A percentile compares a stretch with the other conserved stretches of the same genome.
These are phyloP conservation scores for Heritiera fomes DNA, from an alignment of 345 rosid genomes.

Conservation along the genomic window DNA sequence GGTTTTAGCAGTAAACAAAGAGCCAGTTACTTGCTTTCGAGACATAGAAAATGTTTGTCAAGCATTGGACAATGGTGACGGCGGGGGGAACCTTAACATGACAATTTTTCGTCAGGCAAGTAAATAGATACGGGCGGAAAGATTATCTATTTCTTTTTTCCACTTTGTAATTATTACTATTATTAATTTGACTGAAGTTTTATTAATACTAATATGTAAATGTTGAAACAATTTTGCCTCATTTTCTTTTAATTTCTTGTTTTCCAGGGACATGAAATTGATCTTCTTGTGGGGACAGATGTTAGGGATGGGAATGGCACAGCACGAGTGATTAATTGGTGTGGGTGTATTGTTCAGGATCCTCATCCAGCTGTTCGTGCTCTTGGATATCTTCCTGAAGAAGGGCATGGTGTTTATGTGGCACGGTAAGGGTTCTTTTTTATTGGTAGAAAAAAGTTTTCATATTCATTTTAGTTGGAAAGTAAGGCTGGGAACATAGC, in stretches of 20 bases:
- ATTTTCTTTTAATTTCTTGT: constrained; percentile 22
- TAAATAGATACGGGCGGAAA: constrained; percentile 8
- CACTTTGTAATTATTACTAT: background rate
- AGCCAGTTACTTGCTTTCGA: constrained; percentile 84
- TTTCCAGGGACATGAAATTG: constrained; percentile 76
- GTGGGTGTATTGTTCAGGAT: constrained; percentile 91
- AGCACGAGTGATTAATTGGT: constrained; percentile 79
- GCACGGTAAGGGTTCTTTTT: constrained; percentile 49
- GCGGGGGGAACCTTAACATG: constrained; percentile 63
- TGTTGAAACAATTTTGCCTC: background rate
- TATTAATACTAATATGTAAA: background rate
- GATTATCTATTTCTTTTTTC: background rate
- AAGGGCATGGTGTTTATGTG: constrained; percentile 96
- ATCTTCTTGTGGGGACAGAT: constrained; percentile 82
- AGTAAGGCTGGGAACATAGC: background rate
- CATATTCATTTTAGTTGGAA: background rate
- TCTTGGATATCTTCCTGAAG: constrained; percentile 97
- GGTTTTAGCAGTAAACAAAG: constrained; percentile 86
- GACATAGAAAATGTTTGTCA: constrained; percentile 89
- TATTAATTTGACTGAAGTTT: background rate
- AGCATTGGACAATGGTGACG: constrained; percentile 52
- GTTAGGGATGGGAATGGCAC: constrained; percentile 94
- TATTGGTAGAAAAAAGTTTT: background rate
- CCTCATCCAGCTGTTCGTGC: constrained; percentile 94
- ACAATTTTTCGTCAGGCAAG: constrained; percentile 85